Conservation (phyloP, 768 basidiomycete species). For the Mrakia gelida region DNA sequence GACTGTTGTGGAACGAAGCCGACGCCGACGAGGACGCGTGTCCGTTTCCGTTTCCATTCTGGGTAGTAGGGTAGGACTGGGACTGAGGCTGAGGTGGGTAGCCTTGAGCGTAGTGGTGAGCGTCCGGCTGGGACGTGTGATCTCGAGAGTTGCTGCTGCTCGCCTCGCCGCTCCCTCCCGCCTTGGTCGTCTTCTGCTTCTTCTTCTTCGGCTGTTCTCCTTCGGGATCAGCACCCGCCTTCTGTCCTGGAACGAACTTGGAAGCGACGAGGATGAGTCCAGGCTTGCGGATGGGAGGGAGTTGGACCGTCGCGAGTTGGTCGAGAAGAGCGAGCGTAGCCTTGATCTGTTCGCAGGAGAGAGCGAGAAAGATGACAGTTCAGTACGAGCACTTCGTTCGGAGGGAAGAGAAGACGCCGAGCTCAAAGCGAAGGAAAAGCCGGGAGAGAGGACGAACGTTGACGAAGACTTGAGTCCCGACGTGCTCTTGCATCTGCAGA, state of each 20-base stretch:
- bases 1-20: neutral
- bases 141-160: too few relatives aligned
- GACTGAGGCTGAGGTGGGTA: neutral
- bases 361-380: neutral
- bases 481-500: conserved; percentile 42
- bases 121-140: neutral
- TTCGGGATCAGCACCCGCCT: neutral
- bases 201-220: neutral
- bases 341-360: neutral
- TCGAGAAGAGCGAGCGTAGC: conserved; percentile 1
- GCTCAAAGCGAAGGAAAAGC: neutral
- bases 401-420: neutral
- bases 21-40: neutral
- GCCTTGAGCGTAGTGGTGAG: neutral
- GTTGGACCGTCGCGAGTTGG: neutral
- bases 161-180: neutral
- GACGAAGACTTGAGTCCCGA: neutral
- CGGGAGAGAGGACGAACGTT: neutral
- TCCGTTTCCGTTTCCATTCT: neutral
- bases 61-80: neutral
- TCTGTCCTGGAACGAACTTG: conserved; percentile 16
- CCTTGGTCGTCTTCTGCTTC: neutral
- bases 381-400: neutral
- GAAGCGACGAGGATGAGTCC: conserved; percentile 8
- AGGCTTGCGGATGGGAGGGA: neutral